Percentiles rank a stretch among this genome's conserved stretches.
phyloP scores from a whole-genome alignment of 139 green algal genomes.

The Chlorella sp. region DNA sequence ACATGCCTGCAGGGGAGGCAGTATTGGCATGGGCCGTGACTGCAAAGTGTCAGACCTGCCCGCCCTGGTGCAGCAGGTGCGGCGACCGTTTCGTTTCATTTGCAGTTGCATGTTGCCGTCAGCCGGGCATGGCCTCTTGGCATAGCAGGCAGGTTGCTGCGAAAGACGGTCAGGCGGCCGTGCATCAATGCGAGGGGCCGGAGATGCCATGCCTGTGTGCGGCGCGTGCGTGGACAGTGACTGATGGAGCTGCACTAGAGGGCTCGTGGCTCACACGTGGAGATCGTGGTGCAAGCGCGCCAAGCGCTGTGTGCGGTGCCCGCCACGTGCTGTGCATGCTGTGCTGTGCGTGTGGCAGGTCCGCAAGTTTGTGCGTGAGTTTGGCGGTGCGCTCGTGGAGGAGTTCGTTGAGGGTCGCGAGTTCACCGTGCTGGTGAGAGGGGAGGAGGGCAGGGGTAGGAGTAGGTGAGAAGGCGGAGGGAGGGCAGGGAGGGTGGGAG shows the following conservation, averaged over 20 bases:
- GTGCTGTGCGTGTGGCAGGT: conserved; percentile 8
- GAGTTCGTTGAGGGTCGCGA: conserved; percentile 26
- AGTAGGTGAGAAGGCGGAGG: too few species aligned
- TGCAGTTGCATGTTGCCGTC: neutral
- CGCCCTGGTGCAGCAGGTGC: neutral
- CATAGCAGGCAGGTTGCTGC: neutral
- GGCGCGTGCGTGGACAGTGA: neutral
- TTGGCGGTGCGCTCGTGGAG: conserved; percentile 26
- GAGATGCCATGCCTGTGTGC: neutral
- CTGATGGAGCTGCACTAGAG: neutral
- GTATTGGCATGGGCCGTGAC: conserved; percentile 18
- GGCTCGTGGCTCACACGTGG: neutral
- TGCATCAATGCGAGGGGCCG: neutral
- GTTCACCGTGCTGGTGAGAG: conserved; percentile 8
- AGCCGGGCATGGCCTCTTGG: neutral
- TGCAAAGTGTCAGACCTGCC: neutral
- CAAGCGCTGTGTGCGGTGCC: too few species aligned
- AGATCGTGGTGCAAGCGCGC: neutral
- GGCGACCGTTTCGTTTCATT: too few species aligned
- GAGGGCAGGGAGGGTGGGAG: too few species aligned
- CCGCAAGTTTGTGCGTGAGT: conserved; percentile 5
- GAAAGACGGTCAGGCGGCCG: neutral
- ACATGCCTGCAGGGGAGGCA: conserved; percentile 10
- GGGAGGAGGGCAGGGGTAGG: neutral
- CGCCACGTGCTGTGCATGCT: neutral